A percentile compares a stretch with the other conserved stretches of the same genome.
These are phyloP conservation scores for Fusarium camptoceras DNA, from an alignment of 2,329 filamentous ascomycete species.

Conservation along the genomic window DNA sequence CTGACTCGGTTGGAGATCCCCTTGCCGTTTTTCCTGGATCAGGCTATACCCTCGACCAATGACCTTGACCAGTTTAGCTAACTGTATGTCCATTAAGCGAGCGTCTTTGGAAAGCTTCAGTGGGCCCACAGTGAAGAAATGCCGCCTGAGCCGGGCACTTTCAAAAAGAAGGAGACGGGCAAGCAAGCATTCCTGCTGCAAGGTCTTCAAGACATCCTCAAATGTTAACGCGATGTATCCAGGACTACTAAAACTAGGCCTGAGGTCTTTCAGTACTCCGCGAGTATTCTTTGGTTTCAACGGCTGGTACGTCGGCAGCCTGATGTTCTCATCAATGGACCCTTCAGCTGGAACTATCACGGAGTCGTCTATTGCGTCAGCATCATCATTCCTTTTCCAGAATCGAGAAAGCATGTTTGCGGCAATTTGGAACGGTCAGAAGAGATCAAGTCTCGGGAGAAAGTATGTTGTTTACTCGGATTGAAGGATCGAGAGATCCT, in stretches of 20 bases:
- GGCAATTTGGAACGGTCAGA: too few relatives aligned
- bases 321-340: not conserved
- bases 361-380: not conserved
- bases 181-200: not conserved
- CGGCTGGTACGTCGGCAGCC: not conserved
- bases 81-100: not conserved
- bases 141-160: not conserved
- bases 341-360: not conserved
- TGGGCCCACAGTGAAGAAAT: not conserved
- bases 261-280: too few relatives aligned
- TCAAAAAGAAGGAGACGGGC: not conserved
- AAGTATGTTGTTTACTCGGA: too few relatives aligned
- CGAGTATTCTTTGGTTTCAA: not conserved
- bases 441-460: too few relatives aligned
- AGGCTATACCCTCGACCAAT: not conserved
- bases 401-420: too few relatives aligned
- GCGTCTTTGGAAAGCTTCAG: not conserved
- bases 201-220: not conserved
- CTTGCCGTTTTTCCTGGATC: not conserved
- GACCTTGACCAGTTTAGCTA: not conserved
- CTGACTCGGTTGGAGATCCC: not conserved
- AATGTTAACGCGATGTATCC: not conserved
- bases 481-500: too few relatives aligned
- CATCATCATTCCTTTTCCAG: too few relatives aligned
- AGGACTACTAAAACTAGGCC: too few relatives aligned